Conservation (phyloP, 164 flowering plant genomes). For the Stephania cephalantha region DNA sequence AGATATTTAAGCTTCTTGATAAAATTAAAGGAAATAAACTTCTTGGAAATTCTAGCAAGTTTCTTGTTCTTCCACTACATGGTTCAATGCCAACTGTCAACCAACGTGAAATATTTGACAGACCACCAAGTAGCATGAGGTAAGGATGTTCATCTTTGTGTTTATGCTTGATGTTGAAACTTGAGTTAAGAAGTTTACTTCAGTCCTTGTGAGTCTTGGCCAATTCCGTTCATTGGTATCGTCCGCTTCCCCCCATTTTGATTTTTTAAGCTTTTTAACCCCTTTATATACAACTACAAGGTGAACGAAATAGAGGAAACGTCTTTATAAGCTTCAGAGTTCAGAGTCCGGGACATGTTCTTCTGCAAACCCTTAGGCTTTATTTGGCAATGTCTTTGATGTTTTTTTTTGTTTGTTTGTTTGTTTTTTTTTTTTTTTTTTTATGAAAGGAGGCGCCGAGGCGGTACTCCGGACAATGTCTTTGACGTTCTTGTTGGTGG, state of each 20-base stretch:
- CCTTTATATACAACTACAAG: not conserved
- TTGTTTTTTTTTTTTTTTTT: too few species aligned
- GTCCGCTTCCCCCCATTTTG: not conserved
- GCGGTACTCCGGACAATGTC: too few species aligned
- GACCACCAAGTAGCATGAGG: slow-evolving; percentile 77
- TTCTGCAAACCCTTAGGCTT: too few species aligned
- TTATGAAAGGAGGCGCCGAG: too few species aligned
- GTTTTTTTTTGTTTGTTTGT: too few species aligned
- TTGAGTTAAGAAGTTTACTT: not conserved
- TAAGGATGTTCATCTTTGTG: slow-evolving; percentile 13
- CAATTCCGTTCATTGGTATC: not conserved
- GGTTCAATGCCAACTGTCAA: slow-evolving; percentile 92
- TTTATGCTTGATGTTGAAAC: not conserved
- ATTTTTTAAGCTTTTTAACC: too few species aligned
- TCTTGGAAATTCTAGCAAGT: slow-evolving; percentile 67
- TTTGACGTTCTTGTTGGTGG: too few species aligned
- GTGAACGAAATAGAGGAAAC: too few species aligned
- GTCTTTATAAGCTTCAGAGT: too few species aligned
- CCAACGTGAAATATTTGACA: slow-evolving; percentile 91
- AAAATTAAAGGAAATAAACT: slow-evolving; percentile 52
- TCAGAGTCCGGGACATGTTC: too few species aligned
- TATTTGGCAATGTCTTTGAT: too few species aligned
- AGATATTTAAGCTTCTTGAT: slow-evolving; percentile 81
- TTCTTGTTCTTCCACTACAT: slow-evolving; percentile 76
- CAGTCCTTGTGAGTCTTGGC: not conserved